Base-by-base conservation (phyloP, 1,139 yeast species). In the Pneumocystis wakefieldiae region DNA sequence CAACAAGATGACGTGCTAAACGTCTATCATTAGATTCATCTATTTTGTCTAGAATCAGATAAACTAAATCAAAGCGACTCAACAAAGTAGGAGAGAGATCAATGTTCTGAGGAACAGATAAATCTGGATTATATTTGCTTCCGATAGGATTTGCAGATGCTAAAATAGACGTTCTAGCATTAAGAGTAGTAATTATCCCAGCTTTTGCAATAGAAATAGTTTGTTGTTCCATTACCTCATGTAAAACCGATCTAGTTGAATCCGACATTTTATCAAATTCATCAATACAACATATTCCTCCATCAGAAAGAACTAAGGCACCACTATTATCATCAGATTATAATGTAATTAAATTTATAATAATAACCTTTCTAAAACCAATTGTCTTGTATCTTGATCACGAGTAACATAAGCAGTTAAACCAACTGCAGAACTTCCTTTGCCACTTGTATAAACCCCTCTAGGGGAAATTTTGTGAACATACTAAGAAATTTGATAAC, bases 211-310 rank as follows among this genome's bases (percentile, higher is more conserved):
- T 89, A 14, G 97, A 90, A 59, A 92, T 92, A 0, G 98, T 92
- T 74, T 92, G 98, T 74, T 92, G 98, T 78, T 92, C 98, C 98
- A 92, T 92, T 29, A 94, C 98, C 80, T 92, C 98, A 74, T 92
- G 99, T 65, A 92, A 78, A 17, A 92, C 97, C 2, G 97, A 89
- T 71, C 98, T 79, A 0, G 98, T 92, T 1, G 95, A 77, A 70
- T 92, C 98, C 66, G 86, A 82, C 99, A 92, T 92, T 75, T 92
- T 92, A 76, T 92, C 99, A 72, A 92, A 92, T 77, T 92, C 99
- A 77, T 92, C 99, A 73, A 92, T 92, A 76, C 98, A 94, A 77
- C 98, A 92, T 63, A 92, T 85, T 77, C 99, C 99, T 65, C 98
- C 98, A 75, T 92, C 99, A 7, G 97, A 89, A 63, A 92, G 79